Percentiles rank a stretch among this genome's conserved stretches.
Evolutionary conservation across 495 filamentous ascomycete genomes (phyloP).

Genomic region (Trichoderma virens): DNA sequence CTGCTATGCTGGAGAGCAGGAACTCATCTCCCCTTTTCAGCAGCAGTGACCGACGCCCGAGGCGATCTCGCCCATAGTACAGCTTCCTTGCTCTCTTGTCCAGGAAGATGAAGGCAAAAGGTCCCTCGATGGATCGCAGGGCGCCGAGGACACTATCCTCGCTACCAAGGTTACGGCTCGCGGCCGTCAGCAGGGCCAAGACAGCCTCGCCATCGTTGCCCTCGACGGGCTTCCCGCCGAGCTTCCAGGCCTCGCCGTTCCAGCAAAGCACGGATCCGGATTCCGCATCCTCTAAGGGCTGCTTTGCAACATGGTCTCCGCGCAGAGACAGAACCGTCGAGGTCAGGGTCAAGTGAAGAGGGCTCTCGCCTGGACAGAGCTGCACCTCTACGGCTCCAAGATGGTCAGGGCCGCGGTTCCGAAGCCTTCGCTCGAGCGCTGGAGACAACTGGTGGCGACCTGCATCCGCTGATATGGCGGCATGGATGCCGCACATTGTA

Average conservation of each 20-base stretch:
- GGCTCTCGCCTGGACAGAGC: slow-evolving; percentile 14
- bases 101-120: slow-evolving; percentile 88
- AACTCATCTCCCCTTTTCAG: slow-evolving; percentile 34
- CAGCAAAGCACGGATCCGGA: slow-evolving; percentile 80
- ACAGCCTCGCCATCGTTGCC: slow-evolving; percentile 75
- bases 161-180: slow-evolving; percentile 12
- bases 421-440: slow-evolving; percentile 25
- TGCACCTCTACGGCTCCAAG: slow-evolving; percentile 31
- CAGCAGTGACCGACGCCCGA: slow-evolving; percentile 80
- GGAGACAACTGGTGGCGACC: slow-evolving; percentile 18
- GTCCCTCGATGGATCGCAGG: slow-evolving; percentile 63
- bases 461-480: slow-evolving; percentile 20
- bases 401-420: slow-evolving; percentile 46
- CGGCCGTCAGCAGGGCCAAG: slow-evolving; percentile 52
- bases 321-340: slow-evolving; percentile 84
- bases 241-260: slow-evolving; percentile 97
- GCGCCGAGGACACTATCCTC: slow-evolving; percentile 39
- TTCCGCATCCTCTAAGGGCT: slow-evolving; percentile 58
- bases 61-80: slow-evolving; percentile 76
- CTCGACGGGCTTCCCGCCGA: slow-evolving; percentile 43
- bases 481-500: slow-evolving; percentile 45
- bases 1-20: slow-evolving; percentile 71
- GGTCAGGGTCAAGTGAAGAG: slow-evolving; percentile 48
- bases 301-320: slow-evolving; percentile 59
- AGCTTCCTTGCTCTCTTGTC: slow-evolving; percentile 52